phyloP scores from a whole-genome alignment of 345 rosid species.

The Viola odorata region DNA sequence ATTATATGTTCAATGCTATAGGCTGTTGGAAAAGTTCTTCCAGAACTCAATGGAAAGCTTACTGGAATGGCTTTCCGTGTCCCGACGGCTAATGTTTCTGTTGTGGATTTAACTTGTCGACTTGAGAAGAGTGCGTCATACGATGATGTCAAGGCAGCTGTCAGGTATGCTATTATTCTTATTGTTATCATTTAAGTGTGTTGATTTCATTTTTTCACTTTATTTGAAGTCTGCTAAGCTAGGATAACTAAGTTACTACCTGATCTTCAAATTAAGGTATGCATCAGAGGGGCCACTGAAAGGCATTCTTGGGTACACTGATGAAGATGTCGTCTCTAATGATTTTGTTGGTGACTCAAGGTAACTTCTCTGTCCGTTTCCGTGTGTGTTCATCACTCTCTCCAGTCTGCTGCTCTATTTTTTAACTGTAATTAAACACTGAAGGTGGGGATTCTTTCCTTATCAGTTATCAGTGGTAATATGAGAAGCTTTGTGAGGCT shows the following conservation, averaged over 20 bases:
- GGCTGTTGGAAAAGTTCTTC: constrained; percentile 99
- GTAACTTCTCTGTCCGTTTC: constrained; percentile 22
- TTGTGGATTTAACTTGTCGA: constrained; percentile 96
- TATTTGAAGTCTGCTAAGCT: not conserved
- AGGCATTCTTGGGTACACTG: constrained; percentile 96
- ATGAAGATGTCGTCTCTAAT: constrained; percentile 93
- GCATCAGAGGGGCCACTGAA: constrained; percentile 85
- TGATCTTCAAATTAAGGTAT: constrained; percentile 39
- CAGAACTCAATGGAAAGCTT: constrained; percentile 92
- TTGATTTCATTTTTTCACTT: not conserved
- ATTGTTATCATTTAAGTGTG: not conserved
- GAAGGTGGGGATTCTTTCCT: not conserved
- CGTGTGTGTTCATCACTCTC: constrained; percentile 2
- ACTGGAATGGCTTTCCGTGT: constrained; percentile 99
- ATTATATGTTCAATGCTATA: constrained; percentile 12
- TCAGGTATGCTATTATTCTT: constrained; percentile 39
- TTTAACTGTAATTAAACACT: not conserved
- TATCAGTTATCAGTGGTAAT: no score
- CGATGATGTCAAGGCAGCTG: constrained; percentile 89
- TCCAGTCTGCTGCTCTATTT: not conserved
- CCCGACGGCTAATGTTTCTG: constrained; percentile 93
- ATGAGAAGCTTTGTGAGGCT: no score
- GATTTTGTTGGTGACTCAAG: constrained; percentile 94
- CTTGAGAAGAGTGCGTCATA: constrained; percentile 89
- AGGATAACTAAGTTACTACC: constrained; percentile 2